Evolutionary conservation across 257 asterid genomes (phyloP), one percentile per base, ranked within the genome.

Genomic region (Lycium ferocissimum): DNA sequence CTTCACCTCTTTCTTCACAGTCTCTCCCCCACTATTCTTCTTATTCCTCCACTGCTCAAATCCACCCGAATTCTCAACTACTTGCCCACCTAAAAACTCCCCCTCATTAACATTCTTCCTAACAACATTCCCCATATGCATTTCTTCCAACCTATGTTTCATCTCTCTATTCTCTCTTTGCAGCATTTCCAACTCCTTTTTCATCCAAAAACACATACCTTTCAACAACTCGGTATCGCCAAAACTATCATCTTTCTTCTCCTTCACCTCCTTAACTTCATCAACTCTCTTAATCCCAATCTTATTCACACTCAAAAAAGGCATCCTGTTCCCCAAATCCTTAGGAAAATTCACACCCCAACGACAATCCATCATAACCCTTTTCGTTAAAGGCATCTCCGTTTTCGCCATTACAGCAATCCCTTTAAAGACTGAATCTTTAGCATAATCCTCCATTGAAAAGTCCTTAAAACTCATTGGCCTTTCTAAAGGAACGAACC

Each of bases 321-420:
- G 98, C 95, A 91, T 86, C 57, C 65, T 87, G 2, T 83, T 89
- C 83, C 83, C 88, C 49, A 89, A 49, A 91, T 94, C 94, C 86
- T 83, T 92, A 0, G 94, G 88, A 6, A 95, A 90, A 87, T 93
- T 93, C 91, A 92, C 86, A 88, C 91, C 87, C 98, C 98, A 95
- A 10, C 98, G 87, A 10, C 89, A 88, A 87, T 85, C 92, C 90
- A 91, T 9, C 63, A 86, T 88, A 79, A 83, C 85, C 75, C 85
- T 89, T 85, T 91, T 93, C 20, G 89, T 90, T 59, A 95, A 82
- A 3, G 92, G 94, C 91, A 95, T 73, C 61, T 90, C 90, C 8
- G 99, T 95, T 76, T 84, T 86, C 56, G 98, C 96, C 86, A 88
- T 90, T 57, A 94, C 84, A 7, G 89, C 88, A 47, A 89, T 83